Percentiles rank a stretch among this genome's conserved stretches.
Conservation (phyloP, 1,284 basidiomycete genomes). For the Papiliotrema nemorosa region DNA sequence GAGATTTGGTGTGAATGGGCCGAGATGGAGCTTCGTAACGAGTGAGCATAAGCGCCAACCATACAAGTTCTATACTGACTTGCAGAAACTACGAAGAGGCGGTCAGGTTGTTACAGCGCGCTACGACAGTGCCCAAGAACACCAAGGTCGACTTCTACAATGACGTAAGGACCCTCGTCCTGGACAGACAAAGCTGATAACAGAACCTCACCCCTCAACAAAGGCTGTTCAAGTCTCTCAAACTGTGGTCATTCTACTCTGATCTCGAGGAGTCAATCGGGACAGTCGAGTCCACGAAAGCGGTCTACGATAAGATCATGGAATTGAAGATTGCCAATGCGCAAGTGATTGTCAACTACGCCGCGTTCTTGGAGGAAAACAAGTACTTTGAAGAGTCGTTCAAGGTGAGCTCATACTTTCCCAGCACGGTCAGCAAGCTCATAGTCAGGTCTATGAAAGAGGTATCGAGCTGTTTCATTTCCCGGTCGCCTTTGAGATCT, state of each 20-base stretch:
- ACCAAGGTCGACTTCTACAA: conserved; percentile 92
- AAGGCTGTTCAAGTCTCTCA: conserved; percentile 94
- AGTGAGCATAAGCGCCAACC: conserved; percentile 58
- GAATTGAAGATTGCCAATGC: conserved; percentile 99
- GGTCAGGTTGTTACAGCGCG: conserved; percentile 91
- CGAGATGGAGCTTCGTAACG: conserved; percentile 93
- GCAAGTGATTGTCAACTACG: conserved; percentile 95
- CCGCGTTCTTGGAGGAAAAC: conserved; percentile 94
- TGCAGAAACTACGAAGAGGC: conserved; percentile 91
- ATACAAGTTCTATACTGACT: conserved; percentile 6
- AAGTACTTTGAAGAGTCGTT: conserved; percentile 98
- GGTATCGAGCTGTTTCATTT: conserved; percentile 97
- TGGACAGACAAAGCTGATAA: too few species aligned
- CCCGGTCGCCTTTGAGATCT: conserved; percentile 96
- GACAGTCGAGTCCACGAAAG: conserved; percentile 84
- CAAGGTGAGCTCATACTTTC: conserved; percentile 59
- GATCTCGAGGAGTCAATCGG: conserved; percentile 97
- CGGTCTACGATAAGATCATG: conserved; percentile 93
- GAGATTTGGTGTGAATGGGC: conserved; percentile 99
- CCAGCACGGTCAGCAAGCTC: neutral
- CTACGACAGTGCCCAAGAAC: conserved; percentile 82
- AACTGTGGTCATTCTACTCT: conserved; percentile 98
- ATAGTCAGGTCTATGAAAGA: conserved; percentile 78
- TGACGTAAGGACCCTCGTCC: conserved; percentile 81
- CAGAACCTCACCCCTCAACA: conserved; percentile 79